These are phyloP conservation scores for Mycosarcoma maydis DNA, from an alignment of 1,284 basidiomycete genomes.

Conservation along the genomic window DNA sequence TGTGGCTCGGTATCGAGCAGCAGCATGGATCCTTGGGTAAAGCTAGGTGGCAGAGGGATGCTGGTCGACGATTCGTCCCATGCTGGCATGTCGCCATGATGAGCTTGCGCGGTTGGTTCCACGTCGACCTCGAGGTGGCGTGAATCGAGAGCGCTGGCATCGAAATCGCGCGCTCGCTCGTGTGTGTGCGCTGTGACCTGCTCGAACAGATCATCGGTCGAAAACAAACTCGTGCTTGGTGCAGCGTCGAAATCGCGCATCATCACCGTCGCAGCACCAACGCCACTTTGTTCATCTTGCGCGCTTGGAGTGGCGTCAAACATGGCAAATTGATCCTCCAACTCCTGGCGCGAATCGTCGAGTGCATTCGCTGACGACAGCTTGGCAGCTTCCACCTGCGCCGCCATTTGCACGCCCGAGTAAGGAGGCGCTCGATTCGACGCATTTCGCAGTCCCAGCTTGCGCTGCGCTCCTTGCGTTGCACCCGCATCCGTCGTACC, in stretches of 20 bases:
- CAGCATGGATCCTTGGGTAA: conserved; percentile 8
- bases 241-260: no score
- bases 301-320: background rate
- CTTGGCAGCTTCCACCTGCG: conserved; percentile 17
- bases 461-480: no score
- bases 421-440: conserved; percentile 13
- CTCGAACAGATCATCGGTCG: background rate
- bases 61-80: background rate
- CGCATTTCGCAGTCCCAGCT: conserved; percentile 1
- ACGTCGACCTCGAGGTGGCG: no score
- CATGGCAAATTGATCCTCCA: conserved; percentile 32
- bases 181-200: no score
- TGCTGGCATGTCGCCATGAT: no score
- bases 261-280: background rate
- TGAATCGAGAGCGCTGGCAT: no score
- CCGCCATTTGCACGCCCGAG: background rate
- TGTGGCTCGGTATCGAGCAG: background rate
- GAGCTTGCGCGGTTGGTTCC: no score
- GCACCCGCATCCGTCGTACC: no score
- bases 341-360: conserved; percentile 13
- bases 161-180: no score
- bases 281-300: background rate
- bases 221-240: background rate
- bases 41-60: conserved; percentile 5
- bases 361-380: conserved; percentile 14